Evolutionary conservation across 2,329 filamentous ascomycete species (phyloP), one percentile per base, ranked within the genome.

Genomic region (Xylariaceae sp.): DNA sequence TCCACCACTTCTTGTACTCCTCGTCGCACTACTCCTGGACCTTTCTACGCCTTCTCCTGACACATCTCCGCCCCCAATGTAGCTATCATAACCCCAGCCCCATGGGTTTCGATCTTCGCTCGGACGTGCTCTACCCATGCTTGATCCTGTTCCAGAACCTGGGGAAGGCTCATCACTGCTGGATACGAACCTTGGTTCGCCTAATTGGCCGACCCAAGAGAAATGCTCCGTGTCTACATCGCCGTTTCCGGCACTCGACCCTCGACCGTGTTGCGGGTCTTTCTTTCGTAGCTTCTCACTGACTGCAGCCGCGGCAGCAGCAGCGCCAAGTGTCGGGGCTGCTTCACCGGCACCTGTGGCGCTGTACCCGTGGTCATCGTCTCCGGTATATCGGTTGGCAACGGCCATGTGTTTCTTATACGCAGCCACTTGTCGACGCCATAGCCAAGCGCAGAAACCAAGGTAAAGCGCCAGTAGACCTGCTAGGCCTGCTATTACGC

Each of bases 361-460:
- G 14, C 38, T 31, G 38, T 48, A 40, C 1, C 47, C 57, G 22
- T 57, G 45, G 5, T 46, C 42, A 18, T 45, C 51, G 7, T 62
- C 58, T 42, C 61, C 61, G 42, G 66, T 64, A 49, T 82, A 80
- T 4, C 79, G 76, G 62, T 89, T 86, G 1, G 80, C 74, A 62
- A 86, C 80, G 1, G 83, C 82, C 31, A 88, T 79, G 64, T 90
- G 87, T 33, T 79, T 75, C 69, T 86, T 85, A 75, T 90, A 91
- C 10, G 88, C 79, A 31, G 73, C 69, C 14, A 90, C 79, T 66
- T 88, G 87, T 45, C 84, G 84, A 28, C 86, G 79, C 73, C 90
- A 90, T 7, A 91, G 73, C 81, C 84, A 90, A 16, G 81, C 79
- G 69, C 85, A 88, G 73, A 87, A 89, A 42, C 82, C 84, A 12